phyloP scores from a whole-genome alignment of 106 monocot genomes.

The Dendrobium chrysotoxum region DNA sequence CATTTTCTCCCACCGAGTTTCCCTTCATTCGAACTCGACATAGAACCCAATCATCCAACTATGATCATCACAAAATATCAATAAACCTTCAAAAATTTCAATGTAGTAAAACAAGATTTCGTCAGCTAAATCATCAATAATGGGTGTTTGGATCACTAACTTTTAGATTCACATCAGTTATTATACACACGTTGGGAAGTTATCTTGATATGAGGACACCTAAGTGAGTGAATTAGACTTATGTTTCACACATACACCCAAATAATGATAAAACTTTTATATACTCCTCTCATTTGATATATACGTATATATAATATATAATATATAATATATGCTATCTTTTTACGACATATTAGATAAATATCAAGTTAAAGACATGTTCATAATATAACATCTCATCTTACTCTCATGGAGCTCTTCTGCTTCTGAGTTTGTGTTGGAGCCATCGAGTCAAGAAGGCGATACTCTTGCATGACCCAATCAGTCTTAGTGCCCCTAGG shows the following conservation, averaged over 20 bases:
- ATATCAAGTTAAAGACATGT: no score
- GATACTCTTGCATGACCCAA: conserved; percentile 71
- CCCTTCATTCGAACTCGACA: conserved; percentile 10
- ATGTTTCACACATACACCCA: no score
- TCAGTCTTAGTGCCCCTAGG: conserved; percentile 41
- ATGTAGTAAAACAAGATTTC: neutral
- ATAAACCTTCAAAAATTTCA: neutral
- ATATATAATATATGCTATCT: no score
- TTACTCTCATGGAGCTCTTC: conserved; percentile 9
- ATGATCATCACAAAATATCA: neutral
- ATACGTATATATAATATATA: no score
- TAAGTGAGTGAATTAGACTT: no score
- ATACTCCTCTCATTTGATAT: no score
- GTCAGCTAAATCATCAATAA: neutral
- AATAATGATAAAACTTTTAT: no score
- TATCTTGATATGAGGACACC: no score
- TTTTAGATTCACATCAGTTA: neutral
- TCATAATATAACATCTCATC: neutral
- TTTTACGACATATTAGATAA: no score
- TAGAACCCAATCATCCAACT: conserved; percentile 13
- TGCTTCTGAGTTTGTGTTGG: conserved; percentile 3
- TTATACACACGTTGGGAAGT: neutral
- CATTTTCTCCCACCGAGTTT: neutral
- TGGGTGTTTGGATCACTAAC: neutral
- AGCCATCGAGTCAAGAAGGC: conserved; percentile 17